phyloP scores from a whole-genome alignment of 1,284 basidiomycete species.

The Anthracocystis setariae region DNA sequence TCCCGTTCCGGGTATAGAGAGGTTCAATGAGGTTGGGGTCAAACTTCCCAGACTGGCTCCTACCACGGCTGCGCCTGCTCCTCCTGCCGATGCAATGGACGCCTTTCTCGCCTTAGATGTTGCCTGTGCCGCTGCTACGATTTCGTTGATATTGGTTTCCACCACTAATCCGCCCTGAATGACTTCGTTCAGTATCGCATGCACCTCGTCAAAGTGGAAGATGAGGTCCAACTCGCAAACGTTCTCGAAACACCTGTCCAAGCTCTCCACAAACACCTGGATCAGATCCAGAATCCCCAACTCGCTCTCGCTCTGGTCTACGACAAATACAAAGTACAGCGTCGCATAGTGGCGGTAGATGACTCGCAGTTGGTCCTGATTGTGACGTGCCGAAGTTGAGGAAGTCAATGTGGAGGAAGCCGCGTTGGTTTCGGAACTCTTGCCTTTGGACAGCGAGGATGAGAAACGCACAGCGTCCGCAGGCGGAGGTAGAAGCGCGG shows the following conservation, averaged over 20 bases:
- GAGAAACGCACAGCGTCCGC: slow-evolving; percentile 41
- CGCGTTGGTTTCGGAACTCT: slow-evolving; percentile 3
- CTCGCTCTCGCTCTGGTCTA: slow-evolving; percentile 93
- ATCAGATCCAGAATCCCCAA: slow-evolving; percentile 95
- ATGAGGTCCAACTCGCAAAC: slow-evolving; percentile 98
- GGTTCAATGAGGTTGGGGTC: slow-evolving; percentile 18
- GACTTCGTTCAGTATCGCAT: slow-evolving; percentile 91
- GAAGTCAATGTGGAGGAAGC: background rate
- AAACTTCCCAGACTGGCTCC: slow-evolving; percentile 18
- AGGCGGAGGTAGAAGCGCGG: slow-evolving; percentile 57
- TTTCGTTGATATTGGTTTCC: slow-evolving; percentile 96
- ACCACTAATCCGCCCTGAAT: slow-evolving; percentile 96
- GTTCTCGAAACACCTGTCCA: slow-evolving; percentile 96
- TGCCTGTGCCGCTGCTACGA: slow-evolving; percentile 72
- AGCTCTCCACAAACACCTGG: slow-evolving; percentile 97
- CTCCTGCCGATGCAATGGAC: slow-evolving; percentile 12
- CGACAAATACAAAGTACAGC: slow-evolving; percentile 95
- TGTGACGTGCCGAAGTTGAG: background rate
- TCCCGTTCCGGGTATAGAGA: slow-evolving; percentile 23
- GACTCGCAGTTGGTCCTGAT: slow-evolving; percentile 61
- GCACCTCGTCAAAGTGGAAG: slow-evolving; percentile 98
- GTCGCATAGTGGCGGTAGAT: slow-evolving; percentile 80
- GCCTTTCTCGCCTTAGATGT: slow-evolving; percentile 41
- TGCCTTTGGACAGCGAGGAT: slow-evolving; percentile 17
- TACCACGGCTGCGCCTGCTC: slow-evolving; percentile 2